Conservation (phyloP, 305 asterid genomes). For the Fraxinus greggii region DNA sequence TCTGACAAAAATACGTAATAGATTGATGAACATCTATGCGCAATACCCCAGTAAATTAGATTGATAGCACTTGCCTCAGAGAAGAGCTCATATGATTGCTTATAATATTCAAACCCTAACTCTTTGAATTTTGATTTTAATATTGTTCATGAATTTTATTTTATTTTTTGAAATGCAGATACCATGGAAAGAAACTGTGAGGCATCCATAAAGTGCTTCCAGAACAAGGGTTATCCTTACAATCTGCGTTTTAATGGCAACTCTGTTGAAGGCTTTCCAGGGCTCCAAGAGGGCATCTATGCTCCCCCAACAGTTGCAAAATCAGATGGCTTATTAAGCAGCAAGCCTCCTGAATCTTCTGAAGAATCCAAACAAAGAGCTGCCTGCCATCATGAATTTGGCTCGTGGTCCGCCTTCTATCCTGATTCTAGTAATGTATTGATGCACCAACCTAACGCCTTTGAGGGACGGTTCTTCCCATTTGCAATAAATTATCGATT, state of each 20-base stretch:
- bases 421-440: conserved; percentile 42
- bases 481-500: conserved; percentile 49
- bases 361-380: conserved; percentile 40
- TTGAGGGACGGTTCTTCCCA: conserved; percentile 55
- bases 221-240: conserved; percentile 47
- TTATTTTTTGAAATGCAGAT: conserved; percentile 38
- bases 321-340: conserved; percentile 32
- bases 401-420: conserved; percentile 48
- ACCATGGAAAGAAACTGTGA: conserved; percentile 44
- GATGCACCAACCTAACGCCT: conserved; percentile 40
- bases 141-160: conserved; percentile 18
- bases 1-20: background rate
- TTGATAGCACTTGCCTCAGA: conserved; percentile 5
- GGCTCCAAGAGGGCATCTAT: conserved; percentile 41
- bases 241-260: conserved; percentile 39
- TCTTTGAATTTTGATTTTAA: conserved; percentile 13
- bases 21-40: background rate
- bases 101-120: background rate
- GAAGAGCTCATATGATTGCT: background rate
- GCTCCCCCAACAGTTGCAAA: conserved; percentile 37
- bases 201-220: conserved; percentile 62
- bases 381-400: conserved; percentile 39
- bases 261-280: conserved; percentile 42
- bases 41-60: background rate
- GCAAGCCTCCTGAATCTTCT: conserved; percentile 42